These are phyloP conservation scores for Coniella vitis DNA, from an alignment of 2,329 filamentous ascomycete genomes.

Conservation along the genomic window DNA sequence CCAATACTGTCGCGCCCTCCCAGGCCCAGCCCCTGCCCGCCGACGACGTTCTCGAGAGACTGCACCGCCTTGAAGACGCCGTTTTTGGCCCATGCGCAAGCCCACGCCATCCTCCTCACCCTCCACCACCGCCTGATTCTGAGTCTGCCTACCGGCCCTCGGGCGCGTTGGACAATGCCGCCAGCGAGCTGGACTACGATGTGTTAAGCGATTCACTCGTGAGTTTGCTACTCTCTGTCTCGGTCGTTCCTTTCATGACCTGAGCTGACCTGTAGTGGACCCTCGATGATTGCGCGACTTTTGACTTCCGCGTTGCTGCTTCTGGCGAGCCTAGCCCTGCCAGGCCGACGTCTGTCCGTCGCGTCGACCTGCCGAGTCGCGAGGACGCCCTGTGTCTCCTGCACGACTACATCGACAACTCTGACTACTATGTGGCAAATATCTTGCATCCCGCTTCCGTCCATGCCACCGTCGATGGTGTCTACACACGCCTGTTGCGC, in stretches of 20 bases:
- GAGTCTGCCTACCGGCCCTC: background rate
- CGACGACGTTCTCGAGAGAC: slow-evolving; percentile 20
- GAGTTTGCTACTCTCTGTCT: background rate
- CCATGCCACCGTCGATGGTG: slow-evolving; percentile 14
- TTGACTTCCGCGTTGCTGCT: slow-evolving; percentile 8
- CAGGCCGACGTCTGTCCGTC: background rate
- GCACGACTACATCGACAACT: slow-evolving; percentile 22
- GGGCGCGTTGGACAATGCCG: background rate
- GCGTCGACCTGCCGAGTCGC: slow-evolving; percentile 2
- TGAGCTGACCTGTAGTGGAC: background rate
- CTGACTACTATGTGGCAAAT: slow-evolving; percentile 14
- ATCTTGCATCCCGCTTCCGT: slow-evolving; percentile 20
- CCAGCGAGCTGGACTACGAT: slow-evolving; percentile 11
- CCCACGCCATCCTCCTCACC: background rate
- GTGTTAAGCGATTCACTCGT: background rate
- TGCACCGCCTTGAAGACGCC: slow-evolving; percentile 23
- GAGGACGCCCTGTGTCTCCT: slow-evolving; percentile 23
- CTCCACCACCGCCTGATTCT: background rate
- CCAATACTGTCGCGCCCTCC: background rate
- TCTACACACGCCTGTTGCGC: slow-evolving; percentile 18
- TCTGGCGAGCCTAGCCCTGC: background rate
- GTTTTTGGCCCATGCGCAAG: slow-evolving; percentile 17
- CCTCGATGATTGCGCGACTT: slow-evolving; percentile 2
- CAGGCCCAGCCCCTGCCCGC: background rate
- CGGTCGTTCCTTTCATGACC: too few relatives aligned